Percentiles rank a stretch among this genome's conserved stretches.
phyloP scores from a whole-genome alignment of 352 stramenopile genomes.

The Globisporangium takayamanum region DNA sequence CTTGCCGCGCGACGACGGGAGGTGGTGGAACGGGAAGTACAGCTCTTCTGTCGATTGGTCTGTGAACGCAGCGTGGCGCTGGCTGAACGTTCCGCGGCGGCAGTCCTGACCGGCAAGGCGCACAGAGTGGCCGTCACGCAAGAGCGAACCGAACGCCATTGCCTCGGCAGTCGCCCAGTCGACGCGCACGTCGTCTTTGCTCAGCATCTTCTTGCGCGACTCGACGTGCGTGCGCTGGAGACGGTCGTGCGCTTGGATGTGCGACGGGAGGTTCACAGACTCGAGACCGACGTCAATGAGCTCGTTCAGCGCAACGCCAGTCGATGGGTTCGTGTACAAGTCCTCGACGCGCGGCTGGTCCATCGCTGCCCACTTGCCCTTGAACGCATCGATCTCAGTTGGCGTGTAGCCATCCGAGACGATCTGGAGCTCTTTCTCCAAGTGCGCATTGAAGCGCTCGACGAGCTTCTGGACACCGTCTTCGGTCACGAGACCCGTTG shows the following conservation, averaged over 20 bases:
- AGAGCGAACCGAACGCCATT: constrained; percentile 83
- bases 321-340: constrained; percentile 44
- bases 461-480: constrained; percentile 53
- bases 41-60: constrained; percentile 71
- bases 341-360: constrained; percentile 38
- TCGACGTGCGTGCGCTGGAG: constrained; percentile 78
- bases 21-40: constrained; percentile 73
- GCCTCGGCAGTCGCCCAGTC: constrained; percentile 87
- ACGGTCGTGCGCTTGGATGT: constrained; percentile 56
- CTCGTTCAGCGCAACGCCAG: constrained; percentile 48
- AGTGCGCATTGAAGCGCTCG: constrained; percentile 48
- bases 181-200: constrained; percentile 43
- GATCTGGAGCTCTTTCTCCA: constrained; percentile 55
- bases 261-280: constrained; percentile 52
- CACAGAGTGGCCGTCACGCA: constrained; percentile 78
- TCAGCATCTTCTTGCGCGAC: constrained; percentile 65
- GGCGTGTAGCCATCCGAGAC: constrained; percentile 57
- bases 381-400: constrained; percentile 65
- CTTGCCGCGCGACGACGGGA: constrained; percentile 31
- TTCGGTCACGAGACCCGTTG: constrained; percentile 42
- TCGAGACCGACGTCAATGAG: constrained; percentile 55
- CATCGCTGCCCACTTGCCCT: constrained; percentile 61
- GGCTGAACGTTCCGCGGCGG: constrained; percentile 85
- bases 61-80: constrained; percentile 83
- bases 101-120: constrained; percentile 85